A percentile compares a stretch with the other conserved stretches of the same genome.
Evolutionary conservation across 805 yeast genomes (phyloP).

Genomic region (Kluyveromyces lactis): DNA sequence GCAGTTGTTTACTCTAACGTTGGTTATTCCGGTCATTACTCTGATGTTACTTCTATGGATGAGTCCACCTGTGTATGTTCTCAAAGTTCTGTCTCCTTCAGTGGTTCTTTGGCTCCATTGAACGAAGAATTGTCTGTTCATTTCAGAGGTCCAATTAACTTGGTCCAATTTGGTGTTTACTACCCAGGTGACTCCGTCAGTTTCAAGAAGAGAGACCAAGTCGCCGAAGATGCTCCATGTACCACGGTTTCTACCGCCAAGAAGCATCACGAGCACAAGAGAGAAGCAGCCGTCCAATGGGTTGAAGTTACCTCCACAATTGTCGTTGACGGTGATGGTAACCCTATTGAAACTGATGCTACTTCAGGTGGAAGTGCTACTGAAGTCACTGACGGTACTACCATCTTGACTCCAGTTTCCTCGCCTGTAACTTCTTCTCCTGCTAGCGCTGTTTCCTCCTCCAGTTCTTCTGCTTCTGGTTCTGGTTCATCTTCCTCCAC

Average conservation of each 20-base stretch:
- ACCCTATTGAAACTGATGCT: constrained; percentile 17
- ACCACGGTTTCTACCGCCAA: constrained; percentile 20
- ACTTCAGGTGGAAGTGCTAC: too few relatives aligned
- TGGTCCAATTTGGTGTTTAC: constrained; percentile 77
- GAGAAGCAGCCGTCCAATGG: constrained; percentile 52
- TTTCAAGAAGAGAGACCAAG: constrained; percentile 38
- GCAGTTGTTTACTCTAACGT: constrained; percentile 63
- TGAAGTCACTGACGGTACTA: constrained; percentile 16
- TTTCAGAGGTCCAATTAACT: constrained; percentile 65
- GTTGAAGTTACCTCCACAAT: constrained; percentile 76
- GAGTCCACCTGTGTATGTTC: constrained; percentile 61
- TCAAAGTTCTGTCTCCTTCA: constrained; percentile 46
- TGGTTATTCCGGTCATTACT: constrained; percentile 80
- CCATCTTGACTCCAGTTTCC: constrained; percentile 13
- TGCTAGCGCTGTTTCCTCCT: constrained; percentile 13
- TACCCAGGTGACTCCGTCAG: constrained; percentile 46
- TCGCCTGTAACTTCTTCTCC: constrained; percentile 9
- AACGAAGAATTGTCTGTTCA: constrained; percentile 67
- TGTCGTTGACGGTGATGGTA: constrained; percentile 53
- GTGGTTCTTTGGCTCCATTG: constrained; percentile 59
- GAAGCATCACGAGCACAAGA: constrained; percentile 45
- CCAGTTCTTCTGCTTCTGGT: constrained; percentile 18
- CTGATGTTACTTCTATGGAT: constrained; percentile 75
- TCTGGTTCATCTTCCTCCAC: constrained; percentile 27
- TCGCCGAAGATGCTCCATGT: constrained; percentile 31